Base-by-base conservation (phyloP, 2,329 filamentous ascomycete genomes). In the Colletotrichum godetiae region DNA sequence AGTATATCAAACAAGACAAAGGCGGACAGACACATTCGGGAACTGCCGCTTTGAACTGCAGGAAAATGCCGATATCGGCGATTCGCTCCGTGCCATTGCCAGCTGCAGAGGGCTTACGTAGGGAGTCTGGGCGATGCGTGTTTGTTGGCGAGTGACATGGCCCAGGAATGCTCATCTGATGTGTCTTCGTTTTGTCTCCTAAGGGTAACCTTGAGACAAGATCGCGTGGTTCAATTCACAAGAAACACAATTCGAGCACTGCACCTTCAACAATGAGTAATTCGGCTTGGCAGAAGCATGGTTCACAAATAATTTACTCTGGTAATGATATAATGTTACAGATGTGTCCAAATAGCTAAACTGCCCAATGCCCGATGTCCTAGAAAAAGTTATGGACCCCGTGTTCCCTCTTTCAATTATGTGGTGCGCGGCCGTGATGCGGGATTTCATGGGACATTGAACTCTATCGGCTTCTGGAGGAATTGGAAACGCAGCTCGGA, bases 171-270 rank as follows among this genome's bases (percentile, higher is more conserved):
- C 33, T 53, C 57, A 19, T 68, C 68, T 15, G 49, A 35, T 72
- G 56, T 61, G 24, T 72, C 37, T 42, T 27, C 53, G 35, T 22
- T 49, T 22, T 37, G 49, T 60, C 56, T 62, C 49, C 46, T 52
- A 33, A 33, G 56, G 29, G 60, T 12, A 67, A 67, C 55, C 46
- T 49, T 57, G 63, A 71, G 56, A 68, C 49, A 61, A 12, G 29
- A 15, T 27, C 35, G 46, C 49, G 46, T 33, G 56, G 49, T 42
- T 67, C 22, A 35, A 35, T 27, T 37, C 8, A 56, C 24, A 56
- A 42, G 42, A 59, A 66, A 66, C 33, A 42, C 24, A 46, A 42
- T 24, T 8, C 31, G 55, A 37, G 49, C 13, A 49, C 27, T 33
- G 24, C 27, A 53, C 35, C 33, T 22, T 58, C 53, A 19, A 8